Conservation (phyloP, 495 filamentous ascomycete species). For the Lophiostoma macrostomum region DNA sequence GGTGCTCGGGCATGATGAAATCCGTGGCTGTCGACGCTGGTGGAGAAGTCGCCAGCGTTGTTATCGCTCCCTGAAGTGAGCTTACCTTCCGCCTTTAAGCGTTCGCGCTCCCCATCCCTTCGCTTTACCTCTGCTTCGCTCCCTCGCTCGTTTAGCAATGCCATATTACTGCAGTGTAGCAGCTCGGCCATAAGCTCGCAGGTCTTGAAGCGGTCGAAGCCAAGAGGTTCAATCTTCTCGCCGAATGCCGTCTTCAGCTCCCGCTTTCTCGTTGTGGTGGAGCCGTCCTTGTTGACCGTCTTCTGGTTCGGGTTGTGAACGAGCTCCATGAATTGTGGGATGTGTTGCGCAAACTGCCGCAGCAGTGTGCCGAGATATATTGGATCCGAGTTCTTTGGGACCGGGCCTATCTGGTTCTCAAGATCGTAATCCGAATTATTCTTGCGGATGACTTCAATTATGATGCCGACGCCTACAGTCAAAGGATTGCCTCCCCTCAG, state of each 20-base stretch:
- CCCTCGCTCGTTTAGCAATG: constrained; percentile 85
- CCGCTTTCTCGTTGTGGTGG: constrained; percentile 57
- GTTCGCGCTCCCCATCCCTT: constrained; percentile 77
- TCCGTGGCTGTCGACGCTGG: constrained; percentile 43
- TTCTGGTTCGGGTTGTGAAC: constrained; percentile 66
- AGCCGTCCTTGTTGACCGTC: constrained; percentile 57
- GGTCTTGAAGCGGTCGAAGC: constrained; percentile 98
- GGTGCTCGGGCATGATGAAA: constrained; percentile 48
- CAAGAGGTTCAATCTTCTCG: constrained; percentile 85
- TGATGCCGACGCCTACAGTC: constrained; percentile 93
- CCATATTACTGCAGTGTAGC: constrained; percentile 99
- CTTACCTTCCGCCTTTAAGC: constrained; percentile 67
- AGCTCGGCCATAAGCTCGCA: constrained; percentile 99
- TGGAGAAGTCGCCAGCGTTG: constrained; percentile 42
- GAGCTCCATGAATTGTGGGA: constrained; percentile 94
- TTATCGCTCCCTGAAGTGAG: constrained; percentile 46
- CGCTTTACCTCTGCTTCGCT: constrained; percentile 81
- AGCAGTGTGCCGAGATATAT: constrained; percentile 96
- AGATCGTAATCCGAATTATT: constrained; percentile 99
- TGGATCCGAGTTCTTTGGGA: constrained; percentile 79
- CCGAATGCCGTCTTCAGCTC: constrained; percentile 84
- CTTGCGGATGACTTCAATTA: constrained; percentile 98
- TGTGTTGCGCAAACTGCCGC: constrained; percentile 80
- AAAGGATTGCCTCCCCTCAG: constrained; percentile 88
- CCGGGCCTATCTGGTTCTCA: constrained; percentile 73